phyloP scores from a whole-genome alignment of 176 grass and related monocot species.

The Bonia amplexicaulis region DNA sequence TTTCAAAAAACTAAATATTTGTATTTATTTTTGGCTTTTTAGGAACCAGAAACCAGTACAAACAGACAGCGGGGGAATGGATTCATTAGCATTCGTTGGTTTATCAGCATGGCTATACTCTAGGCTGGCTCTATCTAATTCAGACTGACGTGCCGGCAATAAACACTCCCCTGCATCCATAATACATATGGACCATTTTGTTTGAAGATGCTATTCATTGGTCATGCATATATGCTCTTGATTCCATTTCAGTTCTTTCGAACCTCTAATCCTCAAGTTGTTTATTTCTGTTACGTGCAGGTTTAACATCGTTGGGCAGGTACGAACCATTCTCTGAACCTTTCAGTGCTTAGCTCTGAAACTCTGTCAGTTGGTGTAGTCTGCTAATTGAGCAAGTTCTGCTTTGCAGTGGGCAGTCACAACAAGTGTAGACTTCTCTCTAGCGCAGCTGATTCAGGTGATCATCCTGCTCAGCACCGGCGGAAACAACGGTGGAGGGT shows the following conservation, averaged over 20 bases:
- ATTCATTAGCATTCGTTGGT: too few species aligned
- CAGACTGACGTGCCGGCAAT: not conserved
- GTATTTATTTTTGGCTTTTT: too few species aligned
- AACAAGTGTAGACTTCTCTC: slow-evolving; percentile 85
- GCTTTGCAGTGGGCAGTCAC: slow-evolving; percentile 85
- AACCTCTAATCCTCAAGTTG: not conserved
- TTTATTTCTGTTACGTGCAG: slow-evolving; percentile 37
- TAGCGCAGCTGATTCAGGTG: slow-evolving; percentile 86
- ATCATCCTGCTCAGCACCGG: slow-evolving; percentile 85
- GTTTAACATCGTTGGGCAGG: slow-evolving; percentile 98
- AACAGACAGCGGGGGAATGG: too few species aligned
- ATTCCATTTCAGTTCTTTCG: not conserved
- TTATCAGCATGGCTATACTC: not conserved
- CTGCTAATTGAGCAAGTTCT: slow-evolving; percentile 14
- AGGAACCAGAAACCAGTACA: too few species aligned
- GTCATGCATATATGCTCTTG: not conserved
- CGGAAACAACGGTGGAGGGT: slow-evolving; percentile 77
- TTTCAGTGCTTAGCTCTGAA: not conserved
- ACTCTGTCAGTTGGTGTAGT: not conserved
- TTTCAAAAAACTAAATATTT: too few species aligned
- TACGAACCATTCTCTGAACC: slow-evolving; percentile 15
- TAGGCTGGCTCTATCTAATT: not conserved
- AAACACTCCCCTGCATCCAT: not conserved
- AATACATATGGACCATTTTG: not conserved
- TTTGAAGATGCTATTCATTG: not conserved